Base-by-base conservation (phyloP, 306 rosid genomes). In the Rubus idaeus region DNA sequence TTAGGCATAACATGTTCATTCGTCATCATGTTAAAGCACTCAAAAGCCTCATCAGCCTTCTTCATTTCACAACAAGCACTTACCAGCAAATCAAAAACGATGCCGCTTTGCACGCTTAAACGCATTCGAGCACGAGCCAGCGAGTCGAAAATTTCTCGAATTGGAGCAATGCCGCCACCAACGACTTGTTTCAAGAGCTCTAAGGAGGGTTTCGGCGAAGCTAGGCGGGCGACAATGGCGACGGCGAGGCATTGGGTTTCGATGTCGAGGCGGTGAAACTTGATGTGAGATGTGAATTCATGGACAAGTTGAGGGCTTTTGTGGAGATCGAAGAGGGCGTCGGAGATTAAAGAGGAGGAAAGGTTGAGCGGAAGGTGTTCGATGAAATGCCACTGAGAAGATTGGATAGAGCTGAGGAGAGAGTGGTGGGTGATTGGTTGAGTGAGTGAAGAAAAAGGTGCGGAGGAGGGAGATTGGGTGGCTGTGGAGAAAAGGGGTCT, bases 351-450 rank as follows among this genome's bases (percentile, higher is more conserved):
- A 44, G 91, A 79, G 16, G 97, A 76, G 9, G 89, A 71, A 20
- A 90, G 75, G 40, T 82, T 71, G 17, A 86, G 84, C 0, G 84
- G 83, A 44, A 85, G 61, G 10, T 86, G 96, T 86, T 94, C 49
- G 97, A 91, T 83, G 51, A 86, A 90, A 89, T 91, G 89, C 97
- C 98, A 94, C 82, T 89, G 90, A 83, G 94, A 94, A 68, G 96
- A 79, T 11, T 84, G 76, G 58, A 89, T 85, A 1, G 83, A 80
- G 72, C 71, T 26, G 4, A 86, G 75, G 0, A 94, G 79, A 3
- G n/a, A 51, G 5, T 81, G 18, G 8, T 72, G 81, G 26, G 96
- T 80, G 69, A 87, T 73, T 13, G 87, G 75, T 1, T 63, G 60
- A 73, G 66, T 3, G 13, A 16, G 60, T 5, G 80, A 30, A 16